Evolutionary conservation across 257 asterid genomes (phyloP).

Genomic region (Solanum sejunctum): DNA sequence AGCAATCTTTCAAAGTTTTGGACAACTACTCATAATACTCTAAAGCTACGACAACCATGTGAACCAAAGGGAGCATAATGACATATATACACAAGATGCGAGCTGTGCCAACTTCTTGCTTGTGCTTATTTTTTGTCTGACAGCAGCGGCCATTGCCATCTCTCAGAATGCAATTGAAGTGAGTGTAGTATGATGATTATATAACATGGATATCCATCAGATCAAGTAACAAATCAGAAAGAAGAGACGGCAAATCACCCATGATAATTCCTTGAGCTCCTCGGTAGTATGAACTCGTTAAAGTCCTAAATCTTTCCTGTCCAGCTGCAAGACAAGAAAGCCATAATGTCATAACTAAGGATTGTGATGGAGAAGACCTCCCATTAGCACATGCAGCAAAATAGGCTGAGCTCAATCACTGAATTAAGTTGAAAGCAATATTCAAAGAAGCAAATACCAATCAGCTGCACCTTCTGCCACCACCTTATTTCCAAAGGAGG

Average conservation of each 20-base stretch:
- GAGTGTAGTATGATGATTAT: not conserved
- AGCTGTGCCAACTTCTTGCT: not conserved
- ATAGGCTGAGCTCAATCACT: not conserved
- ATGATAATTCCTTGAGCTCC: conserved; percentile 67
- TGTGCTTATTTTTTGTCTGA: not conserved
- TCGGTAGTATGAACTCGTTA: conserved; percentile 64
- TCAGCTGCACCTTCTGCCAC: not conserved
- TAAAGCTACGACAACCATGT: not conserved
- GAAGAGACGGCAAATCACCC: conserved; percentile 25
- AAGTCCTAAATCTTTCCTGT: conserved; percentile 60
- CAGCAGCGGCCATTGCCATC: not conserved
- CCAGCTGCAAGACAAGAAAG: conserved; percentile 40
- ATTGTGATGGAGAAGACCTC: not conserved
- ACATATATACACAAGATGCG: not conserved
- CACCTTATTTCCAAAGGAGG: not conserved
- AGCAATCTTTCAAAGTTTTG: not conserved
- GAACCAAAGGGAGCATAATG: not conserved
- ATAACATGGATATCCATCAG: not conserved
- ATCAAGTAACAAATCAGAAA: not conserved
- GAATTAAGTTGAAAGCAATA: not conserved
- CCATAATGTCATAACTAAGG: not conserved
- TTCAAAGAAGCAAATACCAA: not conserved
- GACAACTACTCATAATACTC: not conserved
- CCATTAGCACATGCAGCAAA: not conserved
- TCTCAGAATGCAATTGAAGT: not conserved